Evolutionary conservation across 108 stramenopile species (phyloP).

Genomic region (Mayamaea pseudoterrestris): DNA sequence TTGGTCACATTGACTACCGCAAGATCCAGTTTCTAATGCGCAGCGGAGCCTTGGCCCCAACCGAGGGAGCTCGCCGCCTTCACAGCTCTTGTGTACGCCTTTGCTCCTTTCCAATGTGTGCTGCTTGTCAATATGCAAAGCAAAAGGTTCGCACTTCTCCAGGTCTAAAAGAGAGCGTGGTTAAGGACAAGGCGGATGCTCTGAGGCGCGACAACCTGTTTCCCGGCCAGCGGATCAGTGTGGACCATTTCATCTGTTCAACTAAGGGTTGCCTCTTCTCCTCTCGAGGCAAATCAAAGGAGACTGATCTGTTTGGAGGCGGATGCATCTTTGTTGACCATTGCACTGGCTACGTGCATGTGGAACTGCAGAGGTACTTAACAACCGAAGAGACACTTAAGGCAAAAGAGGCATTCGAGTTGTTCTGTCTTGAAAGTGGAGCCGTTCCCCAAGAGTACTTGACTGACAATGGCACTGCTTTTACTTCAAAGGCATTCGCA

Average conservation of each 20-base stretch:
- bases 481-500: background rate
- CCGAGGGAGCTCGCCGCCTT: background rate
- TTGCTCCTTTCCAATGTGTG: background rate
- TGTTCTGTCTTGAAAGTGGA: conserved; percentile 1
- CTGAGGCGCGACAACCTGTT: conserved; percentile 6
- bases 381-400: conserved; percentile 3
- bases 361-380: background rate
- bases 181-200: conserved; percentile 4
- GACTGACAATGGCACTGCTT: conserved; percentile 7
- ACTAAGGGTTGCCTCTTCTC: conserved; percentile 13
- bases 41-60: conserved; percentile 3
- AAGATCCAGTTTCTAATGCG: conserved; percentile 7
- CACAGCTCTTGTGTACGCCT: conserved; percentile 3
- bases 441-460: conserved; percentile 1
- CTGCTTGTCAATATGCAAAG: conserved; percentile 10
- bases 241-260: conserved; percentile 21
- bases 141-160: background rate
- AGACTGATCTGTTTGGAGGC: conserved; percentile 9
- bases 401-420: conserved; percentile 3
- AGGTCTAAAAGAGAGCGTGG: background rate
- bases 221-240: conserved; percentile 23
- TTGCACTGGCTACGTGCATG: conserved; percentile 3
- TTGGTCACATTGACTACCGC: conserved; percentile 12
- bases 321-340: conserved; percentile 23
- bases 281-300: conserved; percentile 13